Conservation (phyloP, 2,329 filamentous ascomycete species). For the Aureobasidium pullulans region DNA sequence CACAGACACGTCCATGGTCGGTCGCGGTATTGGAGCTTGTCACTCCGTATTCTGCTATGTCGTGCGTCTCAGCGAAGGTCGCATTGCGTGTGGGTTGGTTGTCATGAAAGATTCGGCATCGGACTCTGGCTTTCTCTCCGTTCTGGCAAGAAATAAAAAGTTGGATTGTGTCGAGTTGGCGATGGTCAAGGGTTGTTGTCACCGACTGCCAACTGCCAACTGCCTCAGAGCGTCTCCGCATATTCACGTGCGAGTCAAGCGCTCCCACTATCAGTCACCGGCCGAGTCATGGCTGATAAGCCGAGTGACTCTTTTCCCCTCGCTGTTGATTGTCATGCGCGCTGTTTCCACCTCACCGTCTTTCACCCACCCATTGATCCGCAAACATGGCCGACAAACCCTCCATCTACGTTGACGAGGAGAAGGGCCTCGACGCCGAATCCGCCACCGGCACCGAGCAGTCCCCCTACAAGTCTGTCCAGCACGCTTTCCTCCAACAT, state of each 20-base stretch:
- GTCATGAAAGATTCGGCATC: neutral
- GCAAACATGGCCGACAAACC: conserved; percentile 27
- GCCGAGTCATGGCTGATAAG: neutral
- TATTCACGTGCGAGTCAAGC: neutral
- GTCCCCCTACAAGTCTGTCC: conserved; percentile 73
- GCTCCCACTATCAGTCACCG: neutral
- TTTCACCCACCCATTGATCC: neutral
- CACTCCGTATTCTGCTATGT: too few relatives aligned
- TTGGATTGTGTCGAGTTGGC: neutral
- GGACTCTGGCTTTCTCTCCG: neutral
- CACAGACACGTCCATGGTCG: conserved; percentile 74
- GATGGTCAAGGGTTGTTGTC: neutral
- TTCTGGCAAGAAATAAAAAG: too few relatives aligned
- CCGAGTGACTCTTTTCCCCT: conserved; percentile 3
- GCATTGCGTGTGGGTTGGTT: neutral
- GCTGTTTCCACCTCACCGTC: neutral
- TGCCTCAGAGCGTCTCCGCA: neutral
- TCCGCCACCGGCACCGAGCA: conserved; percentile 43
- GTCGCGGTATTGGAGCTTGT: neutral
- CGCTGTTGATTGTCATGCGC: neutral
- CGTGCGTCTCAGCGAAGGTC: neutral
- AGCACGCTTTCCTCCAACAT: conserved; percentile 69
- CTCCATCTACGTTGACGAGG: conserved; percentile 71
- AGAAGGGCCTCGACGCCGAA: conserved; percentile 59
- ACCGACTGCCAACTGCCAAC: neutral